A percentile compares a stretch with the other conserved stretches of the same genome.
These are phyloP conservation scores for Rhizopogon vulgaris DNA, from an alignment of 768 basidiomycete species.

Conservation along the genomic window DNA sequence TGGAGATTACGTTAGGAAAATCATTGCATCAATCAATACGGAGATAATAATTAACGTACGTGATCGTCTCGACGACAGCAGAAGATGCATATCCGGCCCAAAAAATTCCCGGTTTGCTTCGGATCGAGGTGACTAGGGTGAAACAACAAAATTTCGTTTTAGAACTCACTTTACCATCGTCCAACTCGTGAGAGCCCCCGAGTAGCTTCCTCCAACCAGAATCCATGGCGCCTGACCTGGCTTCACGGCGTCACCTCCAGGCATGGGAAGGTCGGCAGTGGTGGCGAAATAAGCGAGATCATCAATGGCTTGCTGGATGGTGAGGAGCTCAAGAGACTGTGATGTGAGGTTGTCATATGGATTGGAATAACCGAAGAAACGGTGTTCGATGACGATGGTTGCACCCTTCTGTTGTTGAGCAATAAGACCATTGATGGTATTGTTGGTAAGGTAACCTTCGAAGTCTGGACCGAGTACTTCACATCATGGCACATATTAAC, in stretches of 20 bases:
- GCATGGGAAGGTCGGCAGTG: constrained; percentile 62
- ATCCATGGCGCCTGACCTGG: constrained; percentile 44
- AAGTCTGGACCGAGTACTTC: constrained; percentile 14
- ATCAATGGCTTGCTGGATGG: constrained; percentile 69
- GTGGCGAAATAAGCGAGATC: constrained; percentile 69
- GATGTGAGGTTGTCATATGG: constrained; percentile 54
- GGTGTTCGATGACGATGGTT: constrained; percentile 61
- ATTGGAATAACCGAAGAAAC: constrained; percentile 74
- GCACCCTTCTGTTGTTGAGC: constrained; percentile 62
- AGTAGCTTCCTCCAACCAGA: constrained; percentile 38
- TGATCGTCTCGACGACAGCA: constrained; percentile 39
- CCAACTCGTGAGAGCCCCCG: constrained; percentile 50
- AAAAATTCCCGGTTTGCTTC: constrained; percentile 34
- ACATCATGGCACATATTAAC: neutral
- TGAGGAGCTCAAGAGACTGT: constrained; percentile 52
- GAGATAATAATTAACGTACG: constrained; percentile 21
- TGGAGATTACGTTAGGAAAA: neutral
- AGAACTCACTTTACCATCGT: constrained; percentile 59
- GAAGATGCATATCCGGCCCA: constrained; percentile 40
- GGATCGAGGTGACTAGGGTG: constrained; percentile 4
- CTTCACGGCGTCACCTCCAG: constrained; percentile 52
- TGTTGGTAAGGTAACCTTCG: constrained; percentile 54
- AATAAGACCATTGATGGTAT: constrained; percentile 56
- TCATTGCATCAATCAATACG: neutral
- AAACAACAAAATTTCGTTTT: neutral